These are phyloP conservation scores for Penicillium crustosum DNA, from an alignment of 2,329 filamentous ascomycete species.

Conservation along the genomic window DNA sequence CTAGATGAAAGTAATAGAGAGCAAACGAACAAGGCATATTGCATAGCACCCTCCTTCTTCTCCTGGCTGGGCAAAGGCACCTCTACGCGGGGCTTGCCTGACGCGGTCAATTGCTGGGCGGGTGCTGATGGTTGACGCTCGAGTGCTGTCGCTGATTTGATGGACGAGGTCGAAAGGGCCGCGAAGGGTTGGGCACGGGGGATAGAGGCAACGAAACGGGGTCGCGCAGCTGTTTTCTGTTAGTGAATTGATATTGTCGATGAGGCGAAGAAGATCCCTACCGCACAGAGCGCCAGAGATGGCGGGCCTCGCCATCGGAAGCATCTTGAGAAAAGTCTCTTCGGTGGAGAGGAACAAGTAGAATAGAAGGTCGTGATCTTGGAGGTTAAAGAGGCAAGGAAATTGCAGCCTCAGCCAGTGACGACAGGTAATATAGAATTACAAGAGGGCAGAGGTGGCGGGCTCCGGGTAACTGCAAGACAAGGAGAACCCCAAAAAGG, in stretches of 20 bases:
- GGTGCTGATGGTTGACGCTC: constrained; percentile 36
- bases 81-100: constrained; percentile 48
- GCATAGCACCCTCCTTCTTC: constrained; percentile 52
- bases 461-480: constrained; percentile 16
- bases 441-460: constrained; percentile 19
- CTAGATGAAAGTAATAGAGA: not conserved
- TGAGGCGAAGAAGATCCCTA: constrained; percentile 16
- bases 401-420: constrained; percentile 6
- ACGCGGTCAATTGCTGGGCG: constrained; percentile 37
- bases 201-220: constrained; percentile 30
- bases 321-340: constrained; percentile 23
- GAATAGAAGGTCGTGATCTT: not conserved
- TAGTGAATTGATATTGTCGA: constrained; percentile 18
- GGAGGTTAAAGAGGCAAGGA: not conserved
- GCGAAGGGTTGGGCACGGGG: constrained; percentile 39
- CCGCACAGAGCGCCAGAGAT: constrained; percentile 30
- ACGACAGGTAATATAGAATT: constrained; percentile 6
- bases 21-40: constrained; percentile 50
- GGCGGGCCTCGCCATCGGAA: constrained; percentile 29
- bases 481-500: constrained; percentile 25
- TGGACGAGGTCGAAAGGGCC: constrained; percentile 45
- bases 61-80: constrained; percentile 52
- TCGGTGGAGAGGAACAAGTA: constrained; percentile 1
- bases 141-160: constrained; percentile 45
- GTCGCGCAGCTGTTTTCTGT: constrained; percentile 28